These are phyloP conservation scores for Dryas integrifolia DNA, from an alignment of 331 rosid species.

Conservation along the genomic window DNA sequence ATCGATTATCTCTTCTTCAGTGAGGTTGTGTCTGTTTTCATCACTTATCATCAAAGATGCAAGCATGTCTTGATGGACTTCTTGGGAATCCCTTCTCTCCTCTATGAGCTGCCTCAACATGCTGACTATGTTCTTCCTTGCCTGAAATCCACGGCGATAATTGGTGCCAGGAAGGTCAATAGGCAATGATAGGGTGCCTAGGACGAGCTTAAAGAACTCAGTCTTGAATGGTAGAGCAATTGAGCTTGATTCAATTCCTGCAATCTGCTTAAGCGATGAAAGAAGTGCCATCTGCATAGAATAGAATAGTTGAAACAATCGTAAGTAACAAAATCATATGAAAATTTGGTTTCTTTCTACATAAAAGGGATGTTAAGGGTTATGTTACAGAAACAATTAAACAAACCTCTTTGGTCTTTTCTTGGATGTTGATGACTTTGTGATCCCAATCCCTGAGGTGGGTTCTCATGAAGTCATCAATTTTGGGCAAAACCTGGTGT, in stretches of 20 bases:
- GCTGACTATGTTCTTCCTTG: conserved; percentile 69
- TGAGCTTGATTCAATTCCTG: conserved; percentile 55
- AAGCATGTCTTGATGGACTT: conserved; percentile 66
- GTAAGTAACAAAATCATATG: background rate
- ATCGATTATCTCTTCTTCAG: conserved; percentile 86
- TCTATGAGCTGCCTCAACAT: conserved; percentile 53
- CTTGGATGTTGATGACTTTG: conserved; percentile 76
- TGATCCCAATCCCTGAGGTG: conserved; percentile 60
- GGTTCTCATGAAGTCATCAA: conserved; percentile 72
- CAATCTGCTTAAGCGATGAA: conserved; percentile 79
- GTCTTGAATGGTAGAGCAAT: conserved; percentile 49
- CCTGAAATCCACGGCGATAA: conserved; percentile 80
- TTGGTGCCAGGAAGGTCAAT: conserved; percentile 90
- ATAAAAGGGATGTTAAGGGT: no score
- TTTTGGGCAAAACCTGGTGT: conserved; percentile 69
- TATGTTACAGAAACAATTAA: no score
- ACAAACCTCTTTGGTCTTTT: conserved; percentile 80
- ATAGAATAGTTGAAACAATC: background rate
- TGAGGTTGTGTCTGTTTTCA: conserved; percentile 51
- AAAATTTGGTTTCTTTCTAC: no score
- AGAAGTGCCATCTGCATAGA: conserved; percentile 74
- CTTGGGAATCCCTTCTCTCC: conserved; percentile 63
- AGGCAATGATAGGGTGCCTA: conserved; percentile 87
- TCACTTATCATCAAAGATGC: conserved; percentile 57
- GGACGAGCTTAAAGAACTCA: conserved; percentile 84